These are phyloP conservation scores for Vanderwaltozyma polyspora DNA, from an alignment of 805 yeast genomes.

Conservation along the genomic window DNA sequence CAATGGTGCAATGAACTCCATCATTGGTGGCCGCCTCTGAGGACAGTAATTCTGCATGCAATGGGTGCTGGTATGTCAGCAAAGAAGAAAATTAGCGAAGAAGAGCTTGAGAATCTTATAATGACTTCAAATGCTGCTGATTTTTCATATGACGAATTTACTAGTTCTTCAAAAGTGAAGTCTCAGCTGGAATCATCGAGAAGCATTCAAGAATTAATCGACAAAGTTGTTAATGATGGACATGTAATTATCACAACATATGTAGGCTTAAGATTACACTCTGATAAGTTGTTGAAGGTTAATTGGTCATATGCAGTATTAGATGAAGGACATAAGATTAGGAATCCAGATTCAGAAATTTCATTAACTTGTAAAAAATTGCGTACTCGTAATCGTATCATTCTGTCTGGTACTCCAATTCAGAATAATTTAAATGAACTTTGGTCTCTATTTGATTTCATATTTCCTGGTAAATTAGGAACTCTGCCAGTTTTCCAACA, in stretches of 20 bases:
- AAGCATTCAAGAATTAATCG: constrained; percentile 26
- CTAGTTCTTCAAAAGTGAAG: constrained; percentile 19
- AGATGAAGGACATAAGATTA: constrained; percentile 94
- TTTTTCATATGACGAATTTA: constrained; percentile 32
- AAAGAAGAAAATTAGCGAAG: constrained; percentile 30
- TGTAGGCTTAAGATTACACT: constrained; percentile 67
- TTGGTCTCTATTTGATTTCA: constrained; percentile 93
- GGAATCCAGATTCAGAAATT: constrained; percentile 87
- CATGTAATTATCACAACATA: constrained; percentile 87
- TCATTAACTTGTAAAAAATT: constrained; percentile 77
- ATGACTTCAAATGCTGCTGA: constrained; percentile 30
- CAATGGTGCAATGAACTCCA: constrained; percentile 98
- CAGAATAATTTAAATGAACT: constrained; percentile 86
- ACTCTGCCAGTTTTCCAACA: constrained; percentile 90
- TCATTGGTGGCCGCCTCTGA: constrained; percentile 94
- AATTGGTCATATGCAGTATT: constrained; percentile 85
- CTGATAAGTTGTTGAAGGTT: constrained; percentile 48
- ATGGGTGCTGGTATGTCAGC: constrained; percentile 77
- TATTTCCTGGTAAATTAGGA: constrained; percentile 89
- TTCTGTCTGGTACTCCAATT: constrained; percentile 91
- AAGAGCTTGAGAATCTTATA: constrained; percentile 40
- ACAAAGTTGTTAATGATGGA: constrained; percentile 53
- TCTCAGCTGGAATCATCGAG: constrained; percentile 23
- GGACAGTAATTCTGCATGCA: constrained; percentile 79
- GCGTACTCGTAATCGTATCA: constrained; percentile 74